A percentile compares a stretch with the other conserved stretches of the same genome.
Conservation (phyloP, 106 monocot genomes). For the Narthecium ossifragum region DNA sequence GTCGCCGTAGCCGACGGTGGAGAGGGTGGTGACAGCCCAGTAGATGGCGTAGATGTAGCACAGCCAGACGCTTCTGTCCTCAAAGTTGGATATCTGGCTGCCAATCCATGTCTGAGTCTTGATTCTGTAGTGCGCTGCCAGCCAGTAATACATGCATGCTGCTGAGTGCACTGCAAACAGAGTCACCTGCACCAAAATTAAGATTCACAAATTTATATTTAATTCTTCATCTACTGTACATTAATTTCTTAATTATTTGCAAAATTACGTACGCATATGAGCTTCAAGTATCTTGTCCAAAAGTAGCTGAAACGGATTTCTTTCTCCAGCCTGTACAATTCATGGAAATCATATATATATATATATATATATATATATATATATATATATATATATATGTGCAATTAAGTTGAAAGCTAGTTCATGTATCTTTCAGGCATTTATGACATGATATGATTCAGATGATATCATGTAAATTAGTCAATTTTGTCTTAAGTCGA, state of each 20-base stretch:
- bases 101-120: slow-evolving; percentile 16
- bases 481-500: not conserved
- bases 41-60: slow-evolving; percentile 17
- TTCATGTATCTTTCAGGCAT: too few species aligned
- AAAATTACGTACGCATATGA: not conserved
- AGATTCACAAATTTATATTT: not conserved
- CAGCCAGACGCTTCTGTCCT: slow-evolving; percentile 13
- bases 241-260: not conserved
- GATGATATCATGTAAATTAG: not conserved
- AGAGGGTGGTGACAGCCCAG: slow-evolving; percentile 22
- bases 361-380: not conserved
- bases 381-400: not conserved
- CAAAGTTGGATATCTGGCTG: slow-evolving; percentile 6
- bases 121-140: slow-evolving; percentile 8
- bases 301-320: slow-evolving; percentile 34
- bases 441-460: too few species aligned
- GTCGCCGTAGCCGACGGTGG: slow-evolving; percentile 37
- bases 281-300: slow-evolving; percentile 15
- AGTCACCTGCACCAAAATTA: not conserved
- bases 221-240: not conserved
- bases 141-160: slow-evolving; percentile 14
- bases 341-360: not conserved
- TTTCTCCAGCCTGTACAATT: slow-evolving; percentile 23
- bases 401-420: not conserved
- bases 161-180: slow-evolving; percentile 24